Percentiles rank a stretch among this genome's conserved stretches.
Evolutionary conservation across 805 yeast genomes (phyloP).

Genomic region (Sugiyamaella mastotermitis): DNA sequence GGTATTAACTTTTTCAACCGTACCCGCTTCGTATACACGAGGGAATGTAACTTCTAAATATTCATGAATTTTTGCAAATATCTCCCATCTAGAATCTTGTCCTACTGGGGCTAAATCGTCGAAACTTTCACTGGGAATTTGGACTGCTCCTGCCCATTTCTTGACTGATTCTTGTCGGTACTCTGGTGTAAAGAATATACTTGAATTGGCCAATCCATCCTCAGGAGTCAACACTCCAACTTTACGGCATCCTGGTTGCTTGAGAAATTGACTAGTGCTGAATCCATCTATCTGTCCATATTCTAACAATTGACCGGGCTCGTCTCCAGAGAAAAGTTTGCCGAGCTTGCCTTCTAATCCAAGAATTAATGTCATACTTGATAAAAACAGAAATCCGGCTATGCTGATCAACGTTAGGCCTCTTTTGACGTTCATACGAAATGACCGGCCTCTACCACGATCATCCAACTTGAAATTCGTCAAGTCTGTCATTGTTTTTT

Average conservation of each 20-base stretch:
- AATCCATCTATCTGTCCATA: too few species aligned
- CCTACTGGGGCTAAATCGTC: slow-evolving; percentile 49
- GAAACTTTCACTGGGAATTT: slow-evolving; percentile 56
- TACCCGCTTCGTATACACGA: slow-evolving; percentile 39
- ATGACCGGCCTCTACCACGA: too few species aligned
- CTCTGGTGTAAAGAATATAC: slow-evolving; percentile 13
- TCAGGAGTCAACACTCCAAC: not conserved
- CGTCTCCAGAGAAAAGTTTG: too few species aligned
- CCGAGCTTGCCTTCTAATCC: too few species aligned
- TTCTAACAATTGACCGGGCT: too few species aligned
- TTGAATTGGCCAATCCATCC: not conserved
- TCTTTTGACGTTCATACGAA: too few species aligned
- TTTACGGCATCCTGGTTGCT: not conserved
- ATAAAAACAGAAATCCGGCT: too few species aligned
- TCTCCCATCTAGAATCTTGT: slow-evolving; percentile 46
- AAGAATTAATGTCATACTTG: too few species aligned
- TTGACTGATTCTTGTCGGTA: slow-evolving; percentile 14
- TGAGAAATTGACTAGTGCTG: too few species aligned
- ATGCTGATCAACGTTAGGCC: too few species aligned
- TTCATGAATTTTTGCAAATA: slow-evolving; percentile 43
- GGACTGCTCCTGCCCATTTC: slow-evolving; percentile 46
- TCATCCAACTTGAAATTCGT: too few species aligned
- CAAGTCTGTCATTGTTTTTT: too few species aligned
- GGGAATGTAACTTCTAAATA: slow-evolving; percentile 57
- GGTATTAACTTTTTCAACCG: slow-evolving; percentile 51